Conservation (phyloP, 352 stramenopile species). For the Pythium rishiriense region DNA sequence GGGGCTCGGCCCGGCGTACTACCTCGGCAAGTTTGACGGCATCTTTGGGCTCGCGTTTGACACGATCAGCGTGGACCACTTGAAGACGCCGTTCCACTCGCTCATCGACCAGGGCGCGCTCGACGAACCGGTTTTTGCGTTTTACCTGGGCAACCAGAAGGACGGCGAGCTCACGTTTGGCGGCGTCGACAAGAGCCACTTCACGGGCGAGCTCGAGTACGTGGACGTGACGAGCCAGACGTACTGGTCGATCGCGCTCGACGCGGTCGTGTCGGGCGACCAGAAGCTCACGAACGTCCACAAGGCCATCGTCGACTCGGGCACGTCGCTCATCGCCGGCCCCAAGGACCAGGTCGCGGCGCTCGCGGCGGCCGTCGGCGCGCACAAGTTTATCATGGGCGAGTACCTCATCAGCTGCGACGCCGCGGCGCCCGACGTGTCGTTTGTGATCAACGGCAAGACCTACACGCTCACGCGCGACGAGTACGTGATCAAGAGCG, state of each 20-base stretch:
- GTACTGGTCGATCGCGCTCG: constrained; percentile 80
- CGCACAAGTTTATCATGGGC: constrained; percentile 91
- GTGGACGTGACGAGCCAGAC: constrained; percentile 75
- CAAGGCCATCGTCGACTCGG: constrained; percentile 95
- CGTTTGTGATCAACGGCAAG: constrained; percentile 91
- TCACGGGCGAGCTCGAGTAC: constrained; percentile 93
- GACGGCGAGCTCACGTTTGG: constrained; percentile 79
- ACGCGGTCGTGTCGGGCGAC: constrained; percentile 56
- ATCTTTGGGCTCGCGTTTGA: constrained; percentile 97
- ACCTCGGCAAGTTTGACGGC: constrained; percentile 96
- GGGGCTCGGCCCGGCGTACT: constrained; percentile 93
- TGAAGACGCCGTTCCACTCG: constrained; percentile 94
- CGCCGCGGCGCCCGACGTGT: constrained; percentile 88
- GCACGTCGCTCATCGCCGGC: constrained; percentile 94
- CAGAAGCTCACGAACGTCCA: constrained; percentile 54
- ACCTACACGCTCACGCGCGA: constrained; percentile 91
- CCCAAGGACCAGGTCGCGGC: constrained; percentile 88
- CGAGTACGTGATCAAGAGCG: constrained; percentile 93
- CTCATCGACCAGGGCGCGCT: constrained; percentile 89
- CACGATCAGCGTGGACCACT: constrained; percentile 90
- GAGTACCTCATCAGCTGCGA: constrained; percentile 96
- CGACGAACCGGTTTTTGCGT: constrained; percentile 93
- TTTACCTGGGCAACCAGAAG: constrained; percentile 93
- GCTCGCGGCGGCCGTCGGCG: constrained; percentile 85
- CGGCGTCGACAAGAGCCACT: constrained; percentile 89